Conservation (phyloP, 2,329 filamentous ascomycete species). For the Ophiostoma sp. region DNA sequence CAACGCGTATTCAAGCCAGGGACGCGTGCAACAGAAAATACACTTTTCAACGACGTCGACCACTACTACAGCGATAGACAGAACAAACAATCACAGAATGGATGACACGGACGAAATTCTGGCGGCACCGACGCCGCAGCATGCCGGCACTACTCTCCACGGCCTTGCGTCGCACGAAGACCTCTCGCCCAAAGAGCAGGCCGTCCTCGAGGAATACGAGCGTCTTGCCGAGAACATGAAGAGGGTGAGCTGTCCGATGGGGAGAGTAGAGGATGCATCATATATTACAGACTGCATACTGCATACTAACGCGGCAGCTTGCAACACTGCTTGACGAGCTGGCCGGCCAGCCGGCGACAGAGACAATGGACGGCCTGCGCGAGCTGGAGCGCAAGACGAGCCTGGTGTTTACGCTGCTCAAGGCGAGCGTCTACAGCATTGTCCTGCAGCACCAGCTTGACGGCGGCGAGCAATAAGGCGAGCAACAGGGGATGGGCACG, state of each 20-base stretch:
- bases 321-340: constrained; percentile 57
- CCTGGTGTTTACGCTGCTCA: constrained; percentile 88
- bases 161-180: constrained; percentile 36
- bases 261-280: neutral
- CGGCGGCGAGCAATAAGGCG: constrained; percentile 50
- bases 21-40: constrained; percentile 4
- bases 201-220: constrained; percentile 91
- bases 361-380: constrained; percentile 78
- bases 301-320: constrained; percentile 40
- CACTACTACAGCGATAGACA: neutral
- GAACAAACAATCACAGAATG: constrained; percentile 15
- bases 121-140: constrained; percentile 15
- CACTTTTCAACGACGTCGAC: neutral
- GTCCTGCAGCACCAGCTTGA: constrained; percentile 95
- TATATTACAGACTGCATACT: neutral
- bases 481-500: constrained; percentile 29
- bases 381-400: constrained; percentile 91
- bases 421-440: constrained; percentile 98
- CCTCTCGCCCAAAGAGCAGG: constrained; percentile 78
- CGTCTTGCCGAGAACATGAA: constrained; percentile 85
- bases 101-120: constrained; percentile 25
- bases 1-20: neutral
- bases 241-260: constrained; percentile 49
- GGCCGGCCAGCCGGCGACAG: constrained; percentile 66
- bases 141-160: neutral